A percentile compares a stretch with the other conserved stretches of the same genome.
Evolutionary conservation across 129 eudicot species (phyloP).

Genomic region (Lactuca sativa): DNA sequence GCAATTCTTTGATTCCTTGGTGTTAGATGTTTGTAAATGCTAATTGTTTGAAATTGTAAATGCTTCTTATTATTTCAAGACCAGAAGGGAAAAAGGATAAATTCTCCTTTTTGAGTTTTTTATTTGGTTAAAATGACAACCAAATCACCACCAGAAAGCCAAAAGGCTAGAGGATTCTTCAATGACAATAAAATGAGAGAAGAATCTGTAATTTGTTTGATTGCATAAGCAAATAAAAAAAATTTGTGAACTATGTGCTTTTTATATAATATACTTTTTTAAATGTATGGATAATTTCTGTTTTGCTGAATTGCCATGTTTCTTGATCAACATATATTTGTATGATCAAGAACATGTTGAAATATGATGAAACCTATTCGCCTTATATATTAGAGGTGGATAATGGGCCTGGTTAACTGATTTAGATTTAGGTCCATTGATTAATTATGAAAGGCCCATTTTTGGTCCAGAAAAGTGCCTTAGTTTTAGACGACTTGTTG

Average conservation of each 20-base stretch:
- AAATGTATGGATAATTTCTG: too few species aligned
- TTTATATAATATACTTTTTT: too few species aligned
- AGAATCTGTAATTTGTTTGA: slow-evolving; percentile 1
- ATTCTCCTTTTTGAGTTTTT: slow-evolving; percentile 24
- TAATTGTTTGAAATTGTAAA: slow-evolving; percentile 43
- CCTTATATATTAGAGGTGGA: too few species aligned
- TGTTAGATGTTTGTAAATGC: slow-evolving; percentile 45
- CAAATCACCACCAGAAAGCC: slow-evolving; percentile 16
- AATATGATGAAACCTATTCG: not conserved
- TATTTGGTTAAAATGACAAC: slow-evolving; percentile 19
- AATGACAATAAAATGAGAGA: not conserved
- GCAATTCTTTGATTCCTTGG: slow-evolving; percentile 46
- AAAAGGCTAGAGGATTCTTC: not conserved
- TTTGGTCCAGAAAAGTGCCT: too few species aligned
- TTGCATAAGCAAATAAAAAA: not conserved
- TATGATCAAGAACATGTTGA: not conserved
- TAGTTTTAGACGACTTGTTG: too few species aligned
- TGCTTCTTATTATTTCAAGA: slow-evolving; percentile 38
- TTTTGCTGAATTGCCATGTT: too few species aligned
- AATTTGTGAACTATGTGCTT: too few species aligned
- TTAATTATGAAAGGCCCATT: too few species aligned
- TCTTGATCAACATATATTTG: not conserved
- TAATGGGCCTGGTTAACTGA: too few species aligned
- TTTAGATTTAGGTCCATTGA: too few species aligned
- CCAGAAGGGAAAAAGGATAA: slow-evolving; percentile 29